A percentile compares a stretch with the other conserved stretches of the same genome.
These are phyloP conservation scores for Gossypium laxum DNA, from an alignment of 441 rosid species.

Conservation along the genomic window DNA sequence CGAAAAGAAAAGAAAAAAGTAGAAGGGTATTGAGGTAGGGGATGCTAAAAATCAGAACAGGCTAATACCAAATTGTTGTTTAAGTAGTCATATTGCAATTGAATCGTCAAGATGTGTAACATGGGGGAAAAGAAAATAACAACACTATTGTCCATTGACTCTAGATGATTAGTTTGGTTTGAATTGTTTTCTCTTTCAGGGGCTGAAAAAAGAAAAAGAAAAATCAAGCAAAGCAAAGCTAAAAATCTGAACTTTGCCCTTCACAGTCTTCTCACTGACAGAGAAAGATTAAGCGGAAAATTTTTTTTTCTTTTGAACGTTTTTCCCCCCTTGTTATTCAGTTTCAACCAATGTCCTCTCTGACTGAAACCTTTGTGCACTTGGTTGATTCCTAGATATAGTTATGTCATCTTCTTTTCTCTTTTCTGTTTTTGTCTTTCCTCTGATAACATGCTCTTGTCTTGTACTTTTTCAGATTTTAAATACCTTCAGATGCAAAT, in stretches of 20 bases:
- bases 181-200: no score
- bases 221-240: no score
- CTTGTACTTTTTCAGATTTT: conserved; percentile 35
- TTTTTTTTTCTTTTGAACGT: no score
- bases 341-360: background rate
- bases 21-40: background rate
- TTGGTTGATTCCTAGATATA: background rate
- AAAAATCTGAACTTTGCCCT: no score
- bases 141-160: background rate
- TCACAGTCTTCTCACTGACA: no score
- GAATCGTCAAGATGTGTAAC: conserved; percentile 22
- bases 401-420: background rate
- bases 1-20: background rate
- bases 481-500: conserved; percentile 30
- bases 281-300: no score
- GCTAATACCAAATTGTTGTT: background rate
- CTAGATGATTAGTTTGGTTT: background rate
- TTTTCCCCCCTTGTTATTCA: background rate
- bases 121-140: background rate
- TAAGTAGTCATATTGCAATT: background rate
- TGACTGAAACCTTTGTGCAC: conserved; percentile 5
- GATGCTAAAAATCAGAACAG: background rate
- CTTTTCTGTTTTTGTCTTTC: conserved; percentile 3
- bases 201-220: no score
- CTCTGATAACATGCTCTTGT: background rate